A percentile compares a stretch with the other conserved stretches of the same genome.
Conservation (phyloP, 2,329 filamentous ascomycete species). For the Fusarium sp. region DNA sequence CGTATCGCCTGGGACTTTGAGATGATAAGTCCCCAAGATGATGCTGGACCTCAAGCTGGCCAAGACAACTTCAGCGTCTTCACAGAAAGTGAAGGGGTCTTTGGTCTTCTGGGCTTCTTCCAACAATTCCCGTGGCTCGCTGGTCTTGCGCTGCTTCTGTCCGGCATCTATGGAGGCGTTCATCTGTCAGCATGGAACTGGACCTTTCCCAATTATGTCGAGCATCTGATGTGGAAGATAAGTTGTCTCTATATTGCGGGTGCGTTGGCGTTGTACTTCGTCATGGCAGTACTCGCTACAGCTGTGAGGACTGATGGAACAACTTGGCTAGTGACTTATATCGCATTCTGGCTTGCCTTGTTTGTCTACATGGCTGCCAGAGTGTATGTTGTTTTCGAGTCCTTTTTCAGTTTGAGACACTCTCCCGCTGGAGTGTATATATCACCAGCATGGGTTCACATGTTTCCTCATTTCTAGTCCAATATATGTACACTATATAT, state of each 20-base stretch:
- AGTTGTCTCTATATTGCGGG: background rate
- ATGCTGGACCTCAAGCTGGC: background rate
- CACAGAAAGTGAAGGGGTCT: conserved; percentile 1
- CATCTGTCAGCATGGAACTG: conserved; percentile 13
- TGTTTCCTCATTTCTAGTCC: conserved; percentile 2
- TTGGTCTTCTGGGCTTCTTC: conserved; percentile 6
- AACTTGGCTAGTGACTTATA: conserved; percentile 1
- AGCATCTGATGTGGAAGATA: background rate
- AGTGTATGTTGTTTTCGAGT: background rate
- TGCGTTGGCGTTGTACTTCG: conserved; percentile 2
- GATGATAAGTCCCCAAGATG: background rate
- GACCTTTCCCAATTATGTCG: background rate
- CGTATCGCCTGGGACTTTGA: background rate
- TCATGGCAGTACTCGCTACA: background rate
- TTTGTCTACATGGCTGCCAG: background rate
- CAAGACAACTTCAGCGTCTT: conserved; percentile 14
- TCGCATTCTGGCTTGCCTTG: background rate
- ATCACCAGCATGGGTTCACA: conserved; percentile 1
- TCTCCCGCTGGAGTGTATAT: background rate
- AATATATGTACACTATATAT: background rate
- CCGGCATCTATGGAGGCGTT: background rate
- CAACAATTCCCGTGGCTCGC: conserved; percentile 9
- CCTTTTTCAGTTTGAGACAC: background rate
- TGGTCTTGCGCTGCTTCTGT: conserved; percentile 6
- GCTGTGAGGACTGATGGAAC: background rate